Base-by-base conservation (phyloP, 1,139 yeast species). In the Sugiyamaella pinicola region DNA sequence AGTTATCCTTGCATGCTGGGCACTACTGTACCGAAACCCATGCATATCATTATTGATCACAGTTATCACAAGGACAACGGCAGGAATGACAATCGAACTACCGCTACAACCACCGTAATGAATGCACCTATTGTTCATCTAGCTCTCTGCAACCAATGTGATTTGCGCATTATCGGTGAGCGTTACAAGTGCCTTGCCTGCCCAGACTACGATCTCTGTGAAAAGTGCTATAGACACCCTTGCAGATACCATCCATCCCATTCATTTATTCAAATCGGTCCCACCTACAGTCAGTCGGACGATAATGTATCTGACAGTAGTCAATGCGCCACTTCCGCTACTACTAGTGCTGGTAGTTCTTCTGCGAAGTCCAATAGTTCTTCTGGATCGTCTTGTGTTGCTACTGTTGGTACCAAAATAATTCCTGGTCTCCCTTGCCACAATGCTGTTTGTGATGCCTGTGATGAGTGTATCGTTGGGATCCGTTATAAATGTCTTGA, bases 101-200 rank as follows among this genome's bases (percentile, higher is more conserved):
- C n/a, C n/a, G n/a, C n/a, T n/a, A n/a, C n/a, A n/a, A n/a, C n/a
- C n/a, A n/a, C n/a, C n/a, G n/a, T n/a, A n/a, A n/a, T n/a, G n/a
- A n/a, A 3, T 26, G 31, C 4, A 10, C 42, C 31, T 2, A 5
- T 8, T 12, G 29, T 38, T 22, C 61, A 58, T 44, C 24, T 31
- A n/a, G 60, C 62, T 4, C 35, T 49, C 18, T 62, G 65, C 48
- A 65, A 62, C 44, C 48, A 50, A 3, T 62, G 65, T 43, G 51
- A 58, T 19, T 17, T 22, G n/a, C 37, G 51, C 39, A 59, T 62
- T 35, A 33, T 29, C 15, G 60, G 62, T 15, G 28, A 18, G 22
- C 75, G 85, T 48, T 80, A 69, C 69, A 73, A 74, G 56, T 81
- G 85, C 63, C 66, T 75, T 55, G 70, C 71, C 17, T 81, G 85